A percentile compares a stretch with the other conserved stretches of the same genome.
These are phyloP conservation scores for Handroanthus guayacan DNA, from an alignment of 257 asterid species.

Conservation along the genomic window DNA sequence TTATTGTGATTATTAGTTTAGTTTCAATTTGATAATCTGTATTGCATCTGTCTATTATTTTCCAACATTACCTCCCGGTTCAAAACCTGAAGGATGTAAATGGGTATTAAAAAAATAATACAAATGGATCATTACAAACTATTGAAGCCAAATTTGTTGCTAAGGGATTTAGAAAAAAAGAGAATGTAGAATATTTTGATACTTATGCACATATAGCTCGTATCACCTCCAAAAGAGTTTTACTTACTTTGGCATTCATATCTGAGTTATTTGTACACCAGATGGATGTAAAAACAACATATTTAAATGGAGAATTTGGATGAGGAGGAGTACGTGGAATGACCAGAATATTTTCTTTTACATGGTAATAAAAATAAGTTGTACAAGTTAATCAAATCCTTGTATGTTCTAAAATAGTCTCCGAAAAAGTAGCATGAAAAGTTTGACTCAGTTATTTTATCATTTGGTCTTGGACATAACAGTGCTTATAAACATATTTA, in stretches of 20 bases:
- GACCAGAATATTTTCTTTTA: not conserved
- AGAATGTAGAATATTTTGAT: not conserved
- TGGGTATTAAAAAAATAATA: not conserved
- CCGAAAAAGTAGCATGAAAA: not conserved
- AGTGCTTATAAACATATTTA: not conserved
- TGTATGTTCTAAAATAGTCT: not conserved
- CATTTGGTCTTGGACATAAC: not conserved
- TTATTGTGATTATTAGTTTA: too few species aligned
- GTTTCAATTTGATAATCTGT: too few species aligned
- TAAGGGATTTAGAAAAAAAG: not conserved
- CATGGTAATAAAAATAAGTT: not conserved
- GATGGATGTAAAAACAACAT: not conserved
- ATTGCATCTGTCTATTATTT: too few species aligned
- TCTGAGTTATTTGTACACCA: not conserved
- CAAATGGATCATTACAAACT: not conserved
- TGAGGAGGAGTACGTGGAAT: not conserved
- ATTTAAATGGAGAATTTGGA: not conserved
- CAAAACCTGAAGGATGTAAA: conserved; percentile 4
- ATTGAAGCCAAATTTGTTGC: not conserved
- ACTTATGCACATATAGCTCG: not conserved
- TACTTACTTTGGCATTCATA: not conserved
- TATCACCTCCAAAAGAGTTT: not conserved
- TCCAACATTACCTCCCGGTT: not conserved
- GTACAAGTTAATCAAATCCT: not conserved
- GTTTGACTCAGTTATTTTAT: not conserved